These are phyloP conservation scores for Neocucurbitaria cava DNA, from an alignment of 2,329 filamentous ascomycete species.

Conservation along the genomic window DNA sequence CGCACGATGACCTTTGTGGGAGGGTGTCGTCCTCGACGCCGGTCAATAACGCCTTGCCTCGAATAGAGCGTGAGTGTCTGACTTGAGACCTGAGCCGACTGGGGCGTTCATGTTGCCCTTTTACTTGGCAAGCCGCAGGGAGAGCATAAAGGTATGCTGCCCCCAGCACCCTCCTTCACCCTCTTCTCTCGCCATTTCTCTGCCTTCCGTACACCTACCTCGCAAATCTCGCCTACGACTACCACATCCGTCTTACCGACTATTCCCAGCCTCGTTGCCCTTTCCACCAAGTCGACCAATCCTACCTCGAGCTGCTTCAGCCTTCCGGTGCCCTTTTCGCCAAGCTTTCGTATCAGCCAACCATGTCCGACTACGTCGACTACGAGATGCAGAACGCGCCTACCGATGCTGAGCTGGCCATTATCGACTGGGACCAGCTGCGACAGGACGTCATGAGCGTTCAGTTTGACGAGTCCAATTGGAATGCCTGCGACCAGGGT, in stretches of 20 bases:
- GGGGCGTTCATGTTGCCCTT: neutral
- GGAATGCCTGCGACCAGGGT: constrained; percentile 4
- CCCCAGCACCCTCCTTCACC: constrained; percentile 3
- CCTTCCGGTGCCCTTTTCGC: constrained; percentile 11
- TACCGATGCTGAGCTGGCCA: neutral
- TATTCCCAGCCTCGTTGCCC: neutral
- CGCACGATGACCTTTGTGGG: no score
- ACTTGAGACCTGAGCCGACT: neutral
- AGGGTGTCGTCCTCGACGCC: neutral
- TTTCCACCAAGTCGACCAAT: constrained; percentile 7
- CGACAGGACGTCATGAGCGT: constrained; percentile 14
- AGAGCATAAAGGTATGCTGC: constrained; percentile 1
- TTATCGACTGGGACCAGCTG: constrained; percentile 7
- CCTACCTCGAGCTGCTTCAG: constrained; percentile 2
- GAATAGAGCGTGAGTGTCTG: no score
- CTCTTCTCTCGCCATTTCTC: constrained; percentile 1
- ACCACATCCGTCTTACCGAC: constrained; percentile 8
- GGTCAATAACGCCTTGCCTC: neutral
- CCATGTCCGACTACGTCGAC: constrained; percentile 25
- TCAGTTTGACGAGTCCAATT: constrained; percentile 1
- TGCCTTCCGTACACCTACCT: neutral
- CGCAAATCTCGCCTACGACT: constrained; percentile 1
- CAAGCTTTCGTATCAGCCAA: constrained; percentile 11
- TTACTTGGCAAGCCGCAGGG: neutral
- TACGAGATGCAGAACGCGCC: constrained; percentile 8